Conservation (phyloP, 2,329 filamentous ascomycete species). For the Apiospora arundinis region DNA sequence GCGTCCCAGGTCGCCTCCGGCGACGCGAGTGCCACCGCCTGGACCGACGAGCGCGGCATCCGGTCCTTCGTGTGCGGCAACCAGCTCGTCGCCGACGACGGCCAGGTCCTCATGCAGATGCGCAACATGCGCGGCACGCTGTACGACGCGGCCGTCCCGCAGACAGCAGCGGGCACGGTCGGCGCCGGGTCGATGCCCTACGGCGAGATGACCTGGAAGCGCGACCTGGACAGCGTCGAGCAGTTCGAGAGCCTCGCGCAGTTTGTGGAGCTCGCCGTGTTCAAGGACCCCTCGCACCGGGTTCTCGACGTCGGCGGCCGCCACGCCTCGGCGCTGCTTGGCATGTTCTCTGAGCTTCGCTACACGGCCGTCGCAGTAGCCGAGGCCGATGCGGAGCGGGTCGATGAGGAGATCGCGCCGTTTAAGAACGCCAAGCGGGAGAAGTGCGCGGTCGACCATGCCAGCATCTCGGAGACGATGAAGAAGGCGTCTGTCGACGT, state of each 20-base stretch:
- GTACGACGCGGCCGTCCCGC: slow-evolving; percentile 41
- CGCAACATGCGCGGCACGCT: slow-evolving; percentile 31
- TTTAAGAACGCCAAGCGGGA: slow-evolving; percentile 28
- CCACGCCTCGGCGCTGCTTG: slow-evolving; percentile 25
- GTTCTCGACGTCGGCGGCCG: slow-evolving; percentile 30
- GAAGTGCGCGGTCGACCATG: background rate
- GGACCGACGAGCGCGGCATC: slow-evolving; percentile 31
- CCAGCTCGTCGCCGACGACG: slow-evolving; percentile 34
- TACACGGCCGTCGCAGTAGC: slow-evolving; percentile 28
- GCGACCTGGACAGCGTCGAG: slow-evolving; percentile 33
- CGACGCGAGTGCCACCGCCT: slow-evolving; percentile 32
- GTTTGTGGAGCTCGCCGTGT: slow-evolving; percentile 32
- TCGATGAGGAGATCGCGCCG: slow-evolving; percentile 27
- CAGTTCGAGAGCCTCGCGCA: slow-evolving; percentile 22
- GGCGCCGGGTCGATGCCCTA: slow-evolving; percentile 25
- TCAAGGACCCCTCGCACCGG: slow-evolving; percentile 35
- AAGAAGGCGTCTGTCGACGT: background rate
- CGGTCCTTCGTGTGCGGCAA: slow-evolving; percentile 31
- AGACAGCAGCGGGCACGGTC: slow-evolving; percentile 30
- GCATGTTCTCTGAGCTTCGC: slow-evolving; percentile 25
- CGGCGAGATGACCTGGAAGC: slow-evolving; percentile 36
- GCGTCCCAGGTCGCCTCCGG: slow-evolving; percentile 24
- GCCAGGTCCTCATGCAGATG: slow-evolving; percentile 38
- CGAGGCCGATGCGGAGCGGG: slow-evolving; percentile 24
- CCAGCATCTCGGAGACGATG: background rate